A percentile compares a stretch with the other conserved stretches of the same genome.
phyloP scores from a whole-genome alignment of 495 filamentous ascomycete species.

The Hyphodiscus hymeniophilus region DNA sequence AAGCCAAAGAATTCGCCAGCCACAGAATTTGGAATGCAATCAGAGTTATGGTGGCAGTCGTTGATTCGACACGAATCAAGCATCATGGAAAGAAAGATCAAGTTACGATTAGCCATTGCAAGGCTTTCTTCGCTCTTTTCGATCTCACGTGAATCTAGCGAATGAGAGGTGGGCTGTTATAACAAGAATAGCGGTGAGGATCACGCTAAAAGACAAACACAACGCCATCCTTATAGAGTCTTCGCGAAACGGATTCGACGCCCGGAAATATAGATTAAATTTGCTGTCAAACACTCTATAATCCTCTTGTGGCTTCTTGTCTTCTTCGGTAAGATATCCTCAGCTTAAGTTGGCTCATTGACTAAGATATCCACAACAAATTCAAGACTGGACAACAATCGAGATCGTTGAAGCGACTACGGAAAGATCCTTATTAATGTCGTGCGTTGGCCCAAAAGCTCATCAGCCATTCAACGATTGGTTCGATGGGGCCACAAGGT shows the following conservation, averaged over 20 bases:
- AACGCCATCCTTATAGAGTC: no score
- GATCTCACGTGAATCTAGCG: not conserved
- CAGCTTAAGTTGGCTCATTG: no score
- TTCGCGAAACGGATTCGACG: not conserved
- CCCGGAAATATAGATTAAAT: slow-evolving; percentile 1
- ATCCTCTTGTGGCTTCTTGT: not conserved
- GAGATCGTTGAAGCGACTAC: not conserved
- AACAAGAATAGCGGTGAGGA: slow-evolving; percentile 17
- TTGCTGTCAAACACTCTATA: not conserved
- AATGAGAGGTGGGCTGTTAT: slow-evolving; percentile 3
- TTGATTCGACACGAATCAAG: not conserved
- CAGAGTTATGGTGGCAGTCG: not conserved
- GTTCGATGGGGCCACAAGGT: slow-evolving; percentile 3
- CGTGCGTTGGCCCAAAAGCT: slow-evolving; percentile 11
- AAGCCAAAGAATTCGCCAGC: slow-evolving; percentile 10
- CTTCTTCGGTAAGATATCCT: no score
- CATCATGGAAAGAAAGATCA: not conserved
- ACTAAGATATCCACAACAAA: not conserved
- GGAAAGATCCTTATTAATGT: slow-evolving; percentile 12
- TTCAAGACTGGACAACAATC: not conserved
- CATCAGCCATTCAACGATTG: slow-evolving; percentile 8
- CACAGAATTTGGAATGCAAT: not conserved
- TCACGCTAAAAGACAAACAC: slow-evolving; percentile 10
- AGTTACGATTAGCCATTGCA: not conserved
- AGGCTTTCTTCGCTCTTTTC: not conserved